These are phyloP conservation scores for Leptomonas seymouri DNA, from an alignment of 208 protist species.

Conservation along the genomic window DNA sequence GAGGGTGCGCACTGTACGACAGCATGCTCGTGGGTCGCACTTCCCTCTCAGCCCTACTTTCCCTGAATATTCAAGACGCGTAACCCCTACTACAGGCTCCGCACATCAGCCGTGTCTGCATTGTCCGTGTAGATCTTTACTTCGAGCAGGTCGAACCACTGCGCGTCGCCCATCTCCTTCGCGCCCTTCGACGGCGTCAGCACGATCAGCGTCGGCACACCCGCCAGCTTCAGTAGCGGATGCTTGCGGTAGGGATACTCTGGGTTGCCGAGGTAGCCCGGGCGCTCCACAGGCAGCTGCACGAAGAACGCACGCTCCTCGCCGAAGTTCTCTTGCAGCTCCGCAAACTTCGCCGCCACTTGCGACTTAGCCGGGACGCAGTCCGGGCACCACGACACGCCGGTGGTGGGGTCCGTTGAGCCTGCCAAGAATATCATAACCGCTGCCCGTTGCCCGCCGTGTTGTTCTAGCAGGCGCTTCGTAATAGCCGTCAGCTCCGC, in stretches of 20 bases:
- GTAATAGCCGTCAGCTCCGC: constrained; percentile 35
- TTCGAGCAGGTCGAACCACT: constrained; percentile 49
- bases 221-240: constrained; percentile 38
- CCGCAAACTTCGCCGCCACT: constrained; percentile 42
- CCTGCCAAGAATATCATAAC: constrained; percentile 69
- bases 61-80: background rate
- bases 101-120: constrained; percentile 21
- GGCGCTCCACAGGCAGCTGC: constrained; percentile 64
- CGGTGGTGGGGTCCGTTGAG: constrained; percentile 45
- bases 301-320: constrained; percentile 48
- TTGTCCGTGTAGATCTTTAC: constrained; percentile 46
- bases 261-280: constrained; percentile 67
- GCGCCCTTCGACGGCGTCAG: constrained; percentile 36
- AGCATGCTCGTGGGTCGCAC: too few species aligned
- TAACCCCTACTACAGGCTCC: constrained; percentile 14
- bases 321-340: constrained; percentile 40
- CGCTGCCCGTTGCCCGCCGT: constrained; percentile 23
- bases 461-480: constrained; percentile 25
- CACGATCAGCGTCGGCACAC: constrained; percentile 63
- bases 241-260: constrained; percentile 67
- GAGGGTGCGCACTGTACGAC: too few species aligned
- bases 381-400: constrained; percentile 79
- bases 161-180: constrained; percentile 27
- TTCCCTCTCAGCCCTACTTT: too few species aligned
- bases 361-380: constrained; percentile 61